Percentiles rank a stretch among this genome's conserved stretches.
phyloP scores from a whole-genome alignment of 805 yeast species.

The Candida michaelii region DNA sequence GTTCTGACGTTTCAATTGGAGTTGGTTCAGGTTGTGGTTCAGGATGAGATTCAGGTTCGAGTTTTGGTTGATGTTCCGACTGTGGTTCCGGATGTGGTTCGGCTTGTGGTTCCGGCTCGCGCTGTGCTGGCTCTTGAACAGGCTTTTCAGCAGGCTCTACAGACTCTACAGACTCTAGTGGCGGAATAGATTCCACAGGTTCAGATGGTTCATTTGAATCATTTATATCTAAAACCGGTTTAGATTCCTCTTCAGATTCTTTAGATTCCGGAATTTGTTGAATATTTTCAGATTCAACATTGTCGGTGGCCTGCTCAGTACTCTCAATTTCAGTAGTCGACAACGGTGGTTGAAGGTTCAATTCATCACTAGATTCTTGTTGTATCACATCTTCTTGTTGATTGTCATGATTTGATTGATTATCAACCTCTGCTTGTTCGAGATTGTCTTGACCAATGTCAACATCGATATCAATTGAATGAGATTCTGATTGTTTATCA shows the following conservation, averaged over 20 bases:
- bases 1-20: too few species aligned
- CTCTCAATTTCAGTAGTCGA: too few species aligned
- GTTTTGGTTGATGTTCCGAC: constrained; percentile 2
- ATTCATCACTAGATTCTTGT: too few species aligned
- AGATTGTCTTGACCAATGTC: too few species aligned
- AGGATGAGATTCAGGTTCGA: background rate
- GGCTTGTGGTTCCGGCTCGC: background rate
- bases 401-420: too few species aligned
- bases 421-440: too few species aligned
- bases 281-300: background rate
- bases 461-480: too few species aligned
- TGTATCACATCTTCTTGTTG: too few species aligned
- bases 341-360: too few species aligned
- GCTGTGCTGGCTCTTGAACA: background rate
- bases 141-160: background rate
- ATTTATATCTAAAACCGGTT: too few species aligned
- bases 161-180: background rate
- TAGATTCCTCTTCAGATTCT: background rate
- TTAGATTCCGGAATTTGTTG: background rate
- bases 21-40: constrained; percentile 1
- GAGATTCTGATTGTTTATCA: background rate
- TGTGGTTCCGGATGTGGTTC: background rate
- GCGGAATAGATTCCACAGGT: background rate
- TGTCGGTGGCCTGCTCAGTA: too few species aligned
- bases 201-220: background rate